These are phyloP conservation scores for Apiosordaria backusii DNA, from an alignment of 495 filamentous ascomycete genomes.

Conservation along the genomic window DNA sequence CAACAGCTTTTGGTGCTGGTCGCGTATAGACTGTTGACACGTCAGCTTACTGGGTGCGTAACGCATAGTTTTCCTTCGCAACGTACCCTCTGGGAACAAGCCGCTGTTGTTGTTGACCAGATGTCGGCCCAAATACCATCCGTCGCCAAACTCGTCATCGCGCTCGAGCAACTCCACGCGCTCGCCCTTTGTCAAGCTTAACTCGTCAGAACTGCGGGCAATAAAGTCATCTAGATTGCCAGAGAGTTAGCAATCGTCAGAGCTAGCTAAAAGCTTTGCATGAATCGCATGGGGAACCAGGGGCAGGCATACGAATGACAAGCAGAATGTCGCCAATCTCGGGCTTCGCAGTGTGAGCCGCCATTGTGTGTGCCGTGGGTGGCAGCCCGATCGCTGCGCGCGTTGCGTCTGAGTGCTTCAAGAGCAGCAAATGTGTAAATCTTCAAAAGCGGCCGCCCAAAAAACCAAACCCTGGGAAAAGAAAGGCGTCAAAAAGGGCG, in stretches of 20 bases:
- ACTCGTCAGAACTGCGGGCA: slow-evolving; percentile 86
- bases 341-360: slow-evolving; percentile 46
- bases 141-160: slow-evolving; percentile 96
- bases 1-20: slow-evolving; percentile 41
- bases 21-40: slow-evolving; percentile 49
- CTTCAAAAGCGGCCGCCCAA: slow-evolving; percentile 8
- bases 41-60: slow-evolving; percentile 14
- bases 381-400: slow-evolving; percentile 21
- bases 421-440: slow-evolving; percentile 1
- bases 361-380: slow-evolving; percentile 37
- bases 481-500: slow-evolving; percentile 9
- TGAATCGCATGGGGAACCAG: slow-evolving; percentile 22
- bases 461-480: slow-evolving; percentile 7
- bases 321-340: slow-evolving; percentile 66
- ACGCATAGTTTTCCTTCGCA: neutral
- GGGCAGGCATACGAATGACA: slow-evolving; percentile 67
- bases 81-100: slow-evolving; percentile 84
- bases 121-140: slow-evolving; percentile 92
- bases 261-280: neutral
- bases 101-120: slow-evolving; percentile 69
- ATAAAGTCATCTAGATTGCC: slow-evolving; percentile 70
- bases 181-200: slow-evolving; percentile 82
- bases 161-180: slow-evolving; percentile 88
- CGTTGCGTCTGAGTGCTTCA: slow-evolving; percentile 15
- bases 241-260: slow-evolving; percentile 4